Evolutionary conservation across 2,329 filamentous ascomycete genomes (phyloP), one percentile per base, ranked within the genome.

Genomic region (Teratosphaeria viscida): DNA sequence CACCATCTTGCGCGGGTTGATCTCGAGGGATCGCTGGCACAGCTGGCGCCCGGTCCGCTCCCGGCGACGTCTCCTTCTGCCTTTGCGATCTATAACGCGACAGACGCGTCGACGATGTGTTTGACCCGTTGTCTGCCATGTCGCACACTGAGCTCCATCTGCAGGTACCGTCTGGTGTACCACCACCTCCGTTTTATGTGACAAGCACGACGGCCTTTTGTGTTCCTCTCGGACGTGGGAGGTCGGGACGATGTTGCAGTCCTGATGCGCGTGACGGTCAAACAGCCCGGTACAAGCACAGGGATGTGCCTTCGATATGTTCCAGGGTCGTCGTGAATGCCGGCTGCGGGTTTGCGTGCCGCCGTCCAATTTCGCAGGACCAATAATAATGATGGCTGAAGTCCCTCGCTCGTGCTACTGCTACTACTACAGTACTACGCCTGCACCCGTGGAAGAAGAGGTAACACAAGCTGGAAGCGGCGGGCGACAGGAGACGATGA

Each of bases 11-110:
- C 23, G 57, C n/a, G 19, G 26, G 52, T 23, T 58, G 43, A 19
- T 61, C 60, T 16, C 47, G 57, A 12, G 59, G 57, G 5, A 59
- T 43, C 11, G 56, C 49, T 7, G 59, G 59, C 23, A 61, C 43
- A 29, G 27, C 57, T 47, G 57, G 59, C 49, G 35, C 49, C 8
- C 8, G 16, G 8, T 49, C 43, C 14, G 37, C 29, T 27, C 60
- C 60, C 12, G 56, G 23, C 43, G 43, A 49, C 47, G 49, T 19
- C 52, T 58, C 53, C 43, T 59, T 58, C 34, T 75, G 72, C 60
- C 83, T 74, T 59, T 84, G 81, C 34, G 81, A 82, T 63, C 82
- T 77, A 71, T 85, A 85, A 52, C 83, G 78, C 58, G 81, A 81
- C 68, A 82, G 79, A 67, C 81, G 83, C 57, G 60, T 23, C 61